Percentiles rank a stretch among this genome's conserved stretches.
Conservation (phyloP, 805 yeast genomes). For the Candida nitratophila region DNA sequence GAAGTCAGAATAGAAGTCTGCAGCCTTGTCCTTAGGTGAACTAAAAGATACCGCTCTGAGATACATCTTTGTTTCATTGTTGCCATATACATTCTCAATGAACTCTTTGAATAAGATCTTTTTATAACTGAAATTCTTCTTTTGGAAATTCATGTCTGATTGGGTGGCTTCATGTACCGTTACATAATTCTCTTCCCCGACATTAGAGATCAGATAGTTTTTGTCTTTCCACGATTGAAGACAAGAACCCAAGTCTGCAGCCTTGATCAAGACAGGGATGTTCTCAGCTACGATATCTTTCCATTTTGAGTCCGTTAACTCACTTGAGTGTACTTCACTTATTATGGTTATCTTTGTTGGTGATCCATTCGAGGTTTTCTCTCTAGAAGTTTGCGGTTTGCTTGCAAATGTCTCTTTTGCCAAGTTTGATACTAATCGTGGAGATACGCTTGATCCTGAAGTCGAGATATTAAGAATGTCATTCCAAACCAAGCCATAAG, state of each 20-base stretch:
- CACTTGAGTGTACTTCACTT: neutral
- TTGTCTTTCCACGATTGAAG: conserved; percentile 19
- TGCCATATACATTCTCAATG: conserved; percentile 13
- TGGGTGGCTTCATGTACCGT: conserved; percentile 18
- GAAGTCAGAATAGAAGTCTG: conserved; percentile 22
- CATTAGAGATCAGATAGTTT: conserved; percentile 17
- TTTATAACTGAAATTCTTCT: conserved; percentile 25
- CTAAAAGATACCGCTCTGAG: conserved; percentile 21
- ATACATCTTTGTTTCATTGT: conserved; percentile 10
- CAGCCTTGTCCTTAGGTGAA: conserved; percentile 22
- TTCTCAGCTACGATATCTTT: conserved; percentile 1
- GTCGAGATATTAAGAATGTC: conserved; percentile 3
- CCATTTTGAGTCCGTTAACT: conserved; percentile 4
- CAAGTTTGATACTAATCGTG: neutral
- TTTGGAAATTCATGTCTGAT: conserved; percentile 20
- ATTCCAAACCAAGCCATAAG: conserved; percentile 62
- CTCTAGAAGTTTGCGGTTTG: no score
- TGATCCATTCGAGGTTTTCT: neutral
- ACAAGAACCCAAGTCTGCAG: conserved; percentile 20
- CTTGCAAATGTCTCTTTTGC: neutral
- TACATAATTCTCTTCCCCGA: conserved; percentile 20
- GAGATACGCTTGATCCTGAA: neutral
- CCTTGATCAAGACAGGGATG: conserved; percentile 19
- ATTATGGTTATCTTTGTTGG: neutral
- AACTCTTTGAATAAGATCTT: conserved; percentile 20